A percentile compares a stretch with the other conserved stretches of the same genome.
These are phyloP conservation scores for Gracilaria vermiculophylla DNA, from an alignment of 23 red algal genomes.

Conservation along the genomic window DNA sequence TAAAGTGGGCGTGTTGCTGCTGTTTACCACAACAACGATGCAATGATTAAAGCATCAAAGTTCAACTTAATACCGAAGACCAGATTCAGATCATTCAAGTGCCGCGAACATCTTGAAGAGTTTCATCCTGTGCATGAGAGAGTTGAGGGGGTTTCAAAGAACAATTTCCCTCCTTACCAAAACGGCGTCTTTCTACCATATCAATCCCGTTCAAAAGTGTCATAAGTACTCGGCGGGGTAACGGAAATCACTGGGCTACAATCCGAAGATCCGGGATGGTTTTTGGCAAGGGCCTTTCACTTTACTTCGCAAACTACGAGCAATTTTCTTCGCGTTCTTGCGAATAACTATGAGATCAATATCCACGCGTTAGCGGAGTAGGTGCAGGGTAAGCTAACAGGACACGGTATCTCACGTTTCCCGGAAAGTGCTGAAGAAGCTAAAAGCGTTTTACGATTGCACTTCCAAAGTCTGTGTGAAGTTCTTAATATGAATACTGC, in stretches of 20 bases:
- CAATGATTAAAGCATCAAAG: background rate
- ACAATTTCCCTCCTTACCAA: too few species aligned
- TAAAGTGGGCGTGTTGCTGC: background rate
- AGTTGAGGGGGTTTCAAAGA: background rate
- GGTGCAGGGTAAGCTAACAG: background rate
- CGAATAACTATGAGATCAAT: background rate
- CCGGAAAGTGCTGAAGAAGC: background rate
- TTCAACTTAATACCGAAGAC: background rate
- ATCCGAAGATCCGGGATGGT: constrained; percentile 32
- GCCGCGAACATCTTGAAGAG: background rate
- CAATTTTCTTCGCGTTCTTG: background rate
- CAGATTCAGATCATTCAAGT: background rate
- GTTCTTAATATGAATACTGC: background rate
- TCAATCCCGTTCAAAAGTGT: background rate
- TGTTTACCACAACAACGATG: background rate
- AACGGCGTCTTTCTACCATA: too few species aligned
- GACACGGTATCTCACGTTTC: background rate
- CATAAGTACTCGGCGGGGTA: background rate
- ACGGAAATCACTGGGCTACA: background rate
- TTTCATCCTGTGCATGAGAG: background rate
- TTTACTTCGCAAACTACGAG: constrained; percentile 4
- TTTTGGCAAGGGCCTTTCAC: constrained; percentile 28
- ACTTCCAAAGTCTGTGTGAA: background rate
- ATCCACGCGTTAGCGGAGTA: background rate
- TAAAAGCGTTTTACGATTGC: background rate